phyloP scores from a whole-genome alignment of 495 filamentous ascomycete genomes.

The Penicillium steckii region DNA sequence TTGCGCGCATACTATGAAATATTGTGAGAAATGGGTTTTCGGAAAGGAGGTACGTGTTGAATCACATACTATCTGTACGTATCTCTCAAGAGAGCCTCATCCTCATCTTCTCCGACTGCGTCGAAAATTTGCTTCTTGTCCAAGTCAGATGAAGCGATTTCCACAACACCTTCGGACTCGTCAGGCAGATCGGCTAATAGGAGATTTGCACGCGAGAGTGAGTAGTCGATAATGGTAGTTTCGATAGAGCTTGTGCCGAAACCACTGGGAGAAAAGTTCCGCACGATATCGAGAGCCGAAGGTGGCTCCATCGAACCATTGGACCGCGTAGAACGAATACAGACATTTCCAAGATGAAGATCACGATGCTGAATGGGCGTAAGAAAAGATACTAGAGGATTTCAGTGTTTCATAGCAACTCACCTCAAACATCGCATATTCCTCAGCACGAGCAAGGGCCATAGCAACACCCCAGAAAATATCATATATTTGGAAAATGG shows the following conservation, averaged over 20 bases:
- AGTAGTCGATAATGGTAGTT: constrained; percentile 88
- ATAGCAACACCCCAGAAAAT: constrained; percentile 80
- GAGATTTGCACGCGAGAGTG: constrained; percentile 66
- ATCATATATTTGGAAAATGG: constrained; percentile 70
- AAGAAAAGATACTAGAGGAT: neutral
- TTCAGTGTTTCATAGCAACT: neutral
- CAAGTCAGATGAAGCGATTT: constrained; percentile 45
- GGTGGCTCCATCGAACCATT: constrained; percentile 36
- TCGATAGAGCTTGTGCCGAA: constrained; percentile 70
- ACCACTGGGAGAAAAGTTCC: constrained; percentile 37
- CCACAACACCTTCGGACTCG: constrained; percentile 20
- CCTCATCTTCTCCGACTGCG: constrained; percentile 42
- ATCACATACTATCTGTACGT: constrained; percentile 43
- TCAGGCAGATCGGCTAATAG: constrained; percentile 27
- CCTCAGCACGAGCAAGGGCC: constrained; percentile 74
- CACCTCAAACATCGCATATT: constrained; percentile 71
- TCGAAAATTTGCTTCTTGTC: constrained; percentile 49
- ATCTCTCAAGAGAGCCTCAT: constrained; percentile 39
- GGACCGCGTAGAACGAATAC: constrained; percentile 54
- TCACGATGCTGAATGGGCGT: constrained; percentile 64
- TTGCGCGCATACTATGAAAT: constrained; percentile 37
- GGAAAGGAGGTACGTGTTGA: neutral
- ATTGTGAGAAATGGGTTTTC: neutral
- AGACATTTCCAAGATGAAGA: constrained; percentile 85
- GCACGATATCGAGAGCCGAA: constrained; percentile 29